phyloP scores from a whole-genome alignment of 2,329 filamentous ascomycete species.

The Colletotrichum orbiculare region DNA sequence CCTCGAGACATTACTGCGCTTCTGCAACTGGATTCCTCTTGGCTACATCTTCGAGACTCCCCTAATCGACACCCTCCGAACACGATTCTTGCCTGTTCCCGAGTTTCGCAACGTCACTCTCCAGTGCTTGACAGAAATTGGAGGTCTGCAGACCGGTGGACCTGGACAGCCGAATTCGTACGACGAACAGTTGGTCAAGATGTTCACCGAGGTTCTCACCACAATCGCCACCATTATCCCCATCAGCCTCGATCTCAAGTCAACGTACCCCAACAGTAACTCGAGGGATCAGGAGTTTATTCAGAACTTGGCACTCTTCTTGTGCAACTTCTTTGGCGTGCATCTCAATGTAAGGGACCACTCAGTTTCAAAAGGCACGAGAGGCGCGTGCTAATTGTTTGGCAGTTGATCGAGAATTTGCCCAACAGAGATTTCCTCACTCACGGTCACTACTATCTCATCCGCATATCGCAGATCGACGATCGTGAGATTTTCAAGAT shows the following conservation, averaged over 20 bases:
- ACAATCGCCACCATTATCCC: constrained; percentile 95
- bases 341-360: constrained; percentile 76
- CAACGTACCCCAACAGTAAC: constrained; percentile 91
- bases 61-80: constrained; percentile 93
- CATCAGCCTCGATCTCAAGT: constrained; percentile 87
- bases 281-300: constrained; percentile 96
- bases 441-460: constrained; percentile 97
- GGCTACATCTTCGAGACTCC: constrained; percentile 99
- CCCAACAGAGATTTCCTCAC: constrained; percentile 95
- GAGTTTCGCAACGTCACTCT: constrained; percentile 97
- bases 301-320: constrained; percentile 93
- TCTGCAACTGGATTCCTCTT: constrained; percentile 98
- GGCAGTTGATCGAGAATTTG: constrained; percentile 89
- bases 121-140: constrained; percentile 97
- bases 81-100: constrained; percentile 89
- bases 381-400: constrained; percentile 34
- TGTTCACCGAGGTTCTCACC: constrained; percentile 97
- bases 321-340: constrained; percentile 96
- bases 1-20: constrained; percentile 92
- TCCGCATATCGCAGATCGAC: constrained; percentile 98
- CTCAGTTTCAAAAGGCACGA: background rate
- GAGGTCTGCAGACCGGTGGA: constrained; percentile 85
- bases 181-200: constrained; percentile 94
- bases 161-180: constrained; percentile 77
- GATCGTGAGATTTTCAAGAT: constrained; percentile 99